Evolutionary conservation across 106 monocot species (phyloP), one percentile per base, ranked within the genome.

Genomic region (Dendrobium chrysotoxum): DNA sequence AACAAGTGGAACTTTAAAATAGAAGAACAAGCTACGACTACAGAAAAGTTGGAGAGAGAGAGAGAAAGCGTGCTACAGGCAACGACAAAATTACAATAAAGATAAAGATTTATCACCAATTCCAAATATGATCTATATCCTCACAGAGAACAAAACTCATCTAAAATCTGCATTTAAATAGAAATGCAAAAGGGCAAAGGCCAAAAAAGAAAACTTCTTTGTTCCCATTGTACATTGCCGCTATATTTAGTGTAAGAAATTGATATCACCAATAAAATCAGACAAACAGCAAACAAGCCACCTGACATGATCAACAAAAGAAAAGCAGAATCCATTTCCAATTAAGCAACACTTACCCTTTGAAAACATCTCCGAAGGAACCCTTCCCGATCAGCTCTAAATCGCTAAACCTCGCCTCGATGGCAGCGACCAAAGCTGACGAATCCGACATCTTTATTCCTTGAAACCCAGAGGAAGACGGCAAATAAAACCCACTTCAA

Each of bases 351-450:
- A 26, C 78, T 77, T 77, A 88, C 91, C 91, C 91, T 77, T 82
- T 91, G 82, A 84, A 91, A 16, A 91, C 91, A 30, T 91, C 91
- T 10, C 91, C 91, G 44, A 91, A 91, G 0, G 88, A 88, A 31
- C 91, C 91, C 57, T 75, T 80, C 54, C 91, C 91, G 41, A 91
- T 91, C 20, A 88, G 82, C 72, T 91, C 91, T 61, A 84, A 65
- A 35, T 61, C 46, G 82, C 80, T 82, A 80, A 88, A 86, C n/a
- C 91, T 81, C 6, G 86, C 53, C 42, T 91, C 88, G 67, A 91
- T 88, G 64, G 83, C 45, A 26, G 84, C 80, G 21, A 40, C 80
- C 83, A 80, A 44, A 11, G 81, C 45, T 28, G 77, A 76, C 46
- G 84, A 54, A 81, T 91, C 91, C 73, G 90, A 88, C 91, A 91